Base-by-base conservation (phyloP, 2,329 filamentous ascomycete genomes). In the Sporothrix pallida region DNA sequence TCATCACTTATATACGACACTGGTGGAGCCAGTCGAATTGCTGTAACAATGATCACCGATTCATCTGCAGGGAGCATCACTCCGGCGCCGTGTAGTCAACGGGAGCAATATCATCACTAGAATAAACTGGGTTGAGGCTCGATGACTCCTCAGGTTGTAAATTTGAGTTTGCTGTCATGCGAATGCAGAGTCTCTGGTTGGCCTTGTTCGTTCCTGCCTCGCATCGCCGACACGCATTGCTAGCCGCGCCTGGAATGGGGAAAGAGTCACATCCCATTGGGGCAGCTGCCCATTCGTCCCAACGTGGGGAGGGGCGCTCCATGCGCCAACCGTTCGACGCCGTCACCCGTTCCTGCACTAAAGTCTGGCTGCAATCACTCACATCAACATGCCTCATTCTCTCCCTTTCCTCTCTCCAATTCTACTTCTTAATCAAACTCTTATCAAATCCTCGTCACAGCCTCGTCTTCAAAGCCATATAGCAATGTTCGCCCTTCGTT, bases 191-290 rank as follows among this genome's bases (percentile, higher is more conserved):
- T 12, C 31, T 17, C 44, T 15, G 12, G 54, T 8, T 31, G 54
- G 13, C 20, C 69, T 48, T 52, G 31, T 46, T 71, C 69, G 69
- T 26, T 31, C 54, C 15, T 71, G 60, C 69, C 54, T 26, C 7
- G 46, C 65, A 52, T 31, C 65, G 65, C 15, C n/a, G 44, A 67
- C 31, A 20, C 13, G 20, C 31, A 20, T 46, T 56, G 67, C 67
- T 54, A 70, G 46, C 54, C 56, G 31, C 52, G 8, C 31, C 12
- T 23, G 13, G 17, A 15, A 70, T 73, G 48, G 72, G 50, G 67
- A 73, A 73, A 26, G 58, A 73, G 72, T 73, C 72, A 67, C 72
- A 48, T 17, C 37, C 37, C 46, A 65, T 56, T 69, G 50, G 62
- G 60, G 70, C 44, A 42, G 13, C 17, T 20, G 37, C 12, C 20